A percentile compares a stretch with the other conserved stretches of the same genome.
phyloP scores from a whole-genome alignment of 2,329 filamentous ascomycete species.

The Myriangium duriaei region DNA sequence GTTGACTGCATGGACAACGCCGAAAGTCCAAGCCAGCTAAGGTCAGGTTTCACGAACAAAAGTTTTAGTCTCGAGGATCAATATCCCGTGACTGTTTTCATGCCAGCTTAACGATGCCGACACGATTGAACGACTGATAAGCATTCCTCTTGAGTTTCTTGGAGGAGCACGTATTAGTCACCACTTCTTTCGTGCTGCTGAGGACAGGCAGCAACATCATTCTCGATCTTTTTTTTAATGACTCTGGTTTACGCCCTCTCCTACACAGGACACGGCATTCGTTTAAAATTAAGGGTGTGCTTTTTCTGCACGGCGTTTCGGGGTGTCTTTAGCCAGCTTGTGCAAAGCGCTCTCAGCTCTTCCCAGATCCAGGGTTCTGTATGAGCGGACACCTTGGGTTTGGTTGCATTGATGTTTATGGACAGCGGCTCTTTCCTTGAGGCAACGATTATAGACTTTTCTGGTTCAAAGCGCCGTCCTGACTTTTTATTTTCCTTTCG shows the following conservation, averaged over 20 bases:
- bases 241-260: too few species aligned
- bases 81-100: background rate
- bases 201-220: too few species aligned
- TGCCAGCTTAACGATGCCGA: background rate
- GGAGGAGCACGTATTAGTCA: too few species aligned
- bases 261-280: too few species aligned
- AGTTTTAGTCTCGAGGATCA: background rate
- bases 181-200: background rate
- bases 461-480: background rate
- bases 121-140: background rate
- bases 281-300: background rate
- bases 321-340: too few species aligned
- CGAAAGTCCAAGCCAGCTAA: background rate
- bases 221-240: too few species aligned
- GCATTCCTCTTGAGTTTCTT: background rate
- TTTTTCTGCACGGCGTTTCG: background rate
- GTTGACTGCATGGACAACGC: constrained; percentile 14
- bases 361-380: too few species aligned
- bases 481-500: too few species aligned
- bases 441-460: background rate
- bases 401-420: too few species aligned
- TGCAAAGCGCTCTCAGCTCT: too few species aligned
- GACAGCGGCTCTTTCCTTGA: too few species aligned
- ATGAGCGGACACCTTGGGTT: too few species aligned
- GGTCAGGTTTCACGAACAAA: background rate